phyloP scores from a whole-genome alignment of 2,329 filamentous ascomycete species.

The Dendrostoma leiphaemia region DNA sequence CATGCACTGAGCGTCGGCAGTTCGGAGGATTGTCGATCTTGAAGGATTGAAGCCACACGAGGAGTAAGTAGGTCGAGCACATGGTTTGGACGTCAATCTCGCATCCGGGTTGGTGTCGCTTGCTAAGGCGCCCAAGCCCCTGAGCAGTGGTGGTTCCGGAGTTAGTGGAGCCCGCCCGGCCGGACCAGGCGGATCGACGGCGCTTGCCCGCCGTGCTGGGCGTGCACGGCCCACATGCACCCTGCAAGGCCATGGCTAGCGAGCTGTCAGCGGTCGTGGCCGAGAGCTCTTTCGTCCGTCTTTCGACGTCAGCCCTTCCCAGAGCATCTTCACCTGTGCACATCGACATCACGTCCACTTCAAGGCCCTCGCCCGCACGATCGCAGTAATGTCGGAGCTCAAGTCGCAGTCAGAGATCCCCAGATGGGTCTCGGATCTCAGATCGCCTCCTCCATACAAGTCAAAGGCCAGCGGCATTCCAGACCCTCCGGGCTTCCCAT shows the following conservation, averaged over 20 bases:
- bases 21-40: background rate
- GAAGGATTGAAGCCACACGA: background rate
- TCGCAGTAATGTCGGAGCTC: constrained; percentile 27
- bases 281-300: background rate
- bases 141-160: constrained; percentile 4
- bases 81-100: background rate
- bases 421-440: constrained; percentile 80
- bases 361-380: background rate
- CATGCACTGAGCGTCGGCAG: no score
- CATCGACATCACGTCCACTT: background rate
- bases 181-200: background rate
- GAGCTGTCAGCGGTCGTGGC: background rate
- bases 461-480: constrained; percentile 64
- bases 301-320: background rate
- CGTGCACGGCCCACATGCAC: constrained; percentile 10
- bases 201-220: background rate
- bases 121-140: constrained; percentile 10
- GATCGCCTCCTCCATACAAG: constrained; percentile 64
- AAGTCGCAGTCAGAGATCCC: constrained; percentile 43
- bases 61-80: background rate
- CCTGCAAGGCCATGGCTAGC: background rate
- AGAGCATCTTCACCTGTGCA: background rate
- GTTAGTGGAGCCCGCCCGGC: constrained; percentile 1
- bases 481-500: constrained; percentile 83
- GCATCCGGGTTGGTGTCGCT: background rate